A percentile compares a stretch with the other conserved stretches of the same genome.
Conservation (phyloP, 1,284 basidiomycete genomes). For the Tremellales sp. region DNA sequence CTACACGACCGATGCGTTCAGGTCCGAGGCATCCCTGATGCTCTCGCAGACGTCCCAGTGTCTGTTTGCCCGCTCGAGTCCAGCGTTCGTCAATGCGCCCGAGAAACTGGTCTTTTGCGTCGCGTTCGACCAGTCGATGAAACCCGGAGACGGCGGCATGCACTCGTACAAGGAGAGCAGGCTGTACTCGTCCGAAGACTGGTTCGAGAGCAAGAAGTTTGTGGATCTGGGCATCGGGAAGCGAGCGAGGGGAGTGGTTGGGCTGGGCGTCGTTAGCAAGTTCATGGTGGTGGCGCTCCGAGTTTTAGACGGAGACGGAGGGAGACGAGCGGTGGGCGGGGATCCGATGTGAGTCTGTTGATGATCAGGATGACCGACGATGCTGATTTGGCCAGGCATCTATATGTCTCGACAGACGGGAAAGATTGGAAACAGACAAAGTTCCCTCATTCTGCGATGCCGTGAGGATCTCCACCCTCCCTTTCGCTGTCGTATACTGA, state of each 20-base stretch:
- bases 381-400: constrained; percentile 51
- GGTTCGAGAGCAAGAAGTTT: constrained; percentile 62
- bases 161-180: constrained; percentile 62
- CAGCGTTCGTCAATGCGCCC: constrained; percentile 69
- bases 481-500: not conserved
- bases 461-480: too few species aligned
- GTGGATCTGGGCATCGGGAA: constrained; percentile 79
- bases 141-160: constrained; percentile 44
- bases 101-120: constrained; percentile 78
- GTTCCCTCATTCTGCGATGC: constrained; percentile 48
- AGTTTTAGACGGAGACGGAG: constrained; percentile 38
- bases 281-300: constrained; percentile 83
- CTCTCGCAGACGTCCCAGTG: constrained; percentile 69
- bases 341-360: constrained; percentile 52
- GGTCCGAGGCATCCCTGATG: constrained; percentile 57
- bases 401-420: constrained; percentile 80
- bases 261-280: constrained; percentile 84
- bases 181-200: constrained; percentile 76
- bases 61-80: constrained; percentile 78
- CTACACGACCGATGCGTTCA: constrained; percentile 79
- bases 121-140: constrained; percentile 64
- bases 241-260: constrained; percentile 76
- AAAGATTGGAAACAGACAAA: constrained; percentile 59
- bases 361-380: not conserved
- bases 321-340: constrained; percentile 52